phyloP scores from a whole-genome alignment of 2,329 filamentous ascomycete species.

The Stemphylium lycopersici region DNA sequence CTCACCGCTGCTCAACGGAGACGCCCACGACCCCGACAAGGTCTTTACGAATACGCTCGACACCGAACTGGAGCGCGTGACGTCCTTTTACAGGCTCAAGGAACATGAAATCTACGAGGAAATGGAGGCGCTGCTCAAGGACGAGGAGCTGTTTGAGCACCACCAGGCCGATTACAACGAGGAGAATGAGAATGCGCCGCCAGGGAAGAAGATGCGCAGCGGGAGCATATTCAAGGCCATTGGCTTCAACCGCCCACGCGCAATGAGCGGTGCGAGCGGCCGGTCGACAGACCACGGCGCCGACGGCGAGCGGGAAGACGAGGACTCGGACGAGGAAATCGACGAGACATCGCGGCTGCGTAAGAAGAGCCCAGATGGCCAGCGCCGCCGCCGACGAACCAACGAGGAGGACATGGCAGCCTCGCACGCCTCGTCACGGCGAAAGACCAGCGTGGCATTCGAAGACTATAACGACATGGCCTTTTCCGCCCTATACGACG shows the following conservation, averaged over 20 bases:
- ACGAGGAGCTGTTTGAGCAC: slow-evolving; percentile 72
- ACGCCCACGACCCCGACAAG: slow-evolving; percentile 72
- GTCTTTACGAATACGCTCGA: slow-evolving; percentile 84
- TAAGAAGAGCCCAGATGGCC: slow-evolving; percentile 48
- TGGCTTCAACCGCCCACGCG: slow-evolving; percentile 52
- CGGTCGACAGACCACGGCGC: slow-evolving; percentile 43
- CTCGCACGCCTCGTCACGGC: slow-evolving; percentile 66
- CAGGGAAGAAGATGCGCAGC: slow-evolving; percentile 49
- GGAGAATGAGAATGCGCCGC: slow-evolving; percentile 47
- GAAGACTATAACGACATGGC: slow-evolving; percentile 82
- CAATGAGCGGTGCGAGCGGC: slow-evolving; percentile 52
- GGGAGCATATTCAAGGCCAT: slow-evolving; percentile 62
- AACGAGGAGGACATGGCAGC: slow-evolving; percentile 62
- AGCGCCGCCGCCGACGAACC: slow-evolving; percentile 27
- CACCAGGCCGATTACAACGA: slow-evolving; percentile 52
- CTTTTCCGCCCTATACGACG: slow-evolving; percentile 70
- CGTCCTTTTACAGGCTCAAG: slow-evolving; percentile 87
- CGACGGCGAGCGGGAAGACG: slow-evolving; percentile 59
- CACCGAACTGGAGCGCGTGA: slow-evolving; percentile 91
- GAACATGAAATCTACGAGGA: slow-evolving; percentile 86
- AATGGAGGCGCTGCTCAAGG: slow-evolving; percentile 74
- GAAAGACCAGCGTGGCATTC: slow-evolving; percentile 69
- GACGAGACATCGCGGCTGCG: slow-evolving; percentile 53
- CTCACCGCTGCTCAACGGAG: slow-evolving; percentile 76
- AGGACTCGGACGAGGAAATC: slow-evolving; percentile 66